phyloP scores from a whole-genome alignment of 2,329 filamentous ascomycete species.

The Fusarium hostae region DNA sequence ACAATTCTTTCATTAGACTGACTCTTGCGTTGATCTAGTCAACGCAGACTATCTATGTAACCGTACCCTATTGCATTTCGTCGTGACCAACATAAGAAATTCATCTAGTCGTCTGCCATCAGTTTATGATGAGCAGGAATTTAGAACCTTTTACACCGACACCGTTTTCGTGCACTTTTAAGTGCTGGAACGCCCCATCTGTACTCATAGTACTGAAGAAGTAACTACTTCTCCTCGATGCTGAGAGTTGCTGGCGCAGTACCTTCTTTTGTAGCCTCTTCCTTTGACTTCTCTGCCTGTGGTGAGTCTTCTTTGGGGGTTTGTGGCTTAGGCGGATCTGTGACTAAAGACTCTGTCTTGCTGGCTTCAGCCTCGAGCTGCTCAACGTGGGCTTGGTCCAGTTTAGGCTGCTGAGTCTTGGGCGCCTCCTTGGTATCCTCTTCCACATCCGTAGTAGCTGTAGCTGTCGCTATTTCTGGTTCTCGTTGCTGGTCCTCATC shows the following conservation, averaged over 20 bases:
- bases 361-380: neutral
- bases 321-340: neutral
- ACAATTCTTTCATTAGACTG: slow-evolving; percentile 7
- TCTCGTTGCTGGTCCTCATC: neutral
- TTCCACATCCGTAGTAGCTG: neutral
- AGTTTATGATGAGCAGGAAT: slow-evolving; percentile 5
- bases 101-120: slow-evolving; percentile 32
- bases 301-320: neutral
- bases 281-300: neutral
- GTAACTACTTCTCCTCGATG: slow-evolving; percentile 11
- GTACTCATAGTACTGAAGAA: neutral
- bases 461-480: neutral
- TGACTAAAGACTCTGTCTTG: neutral
- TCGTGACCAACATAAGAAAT: slow-evolving; percentile 33
- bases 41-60: slow-evolving; percentile 13
- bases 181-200: neutral
- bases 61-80: slow-evolving; percentile 12
- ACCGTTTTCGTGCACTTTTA: neutral
- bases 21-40: neutral
- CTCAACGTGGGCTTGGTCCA: neutral
- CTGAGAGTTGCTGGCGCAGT: neutral
- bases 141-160: neutral
- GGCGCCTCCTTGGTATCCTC: neutral
- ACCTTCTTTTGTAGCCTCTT: neutral
- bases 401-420: slow-evolving; percentile 7